Conservation (phyloP, 495 filamentous ascomycete species). For the Amniculicola lignicola region DNA sequence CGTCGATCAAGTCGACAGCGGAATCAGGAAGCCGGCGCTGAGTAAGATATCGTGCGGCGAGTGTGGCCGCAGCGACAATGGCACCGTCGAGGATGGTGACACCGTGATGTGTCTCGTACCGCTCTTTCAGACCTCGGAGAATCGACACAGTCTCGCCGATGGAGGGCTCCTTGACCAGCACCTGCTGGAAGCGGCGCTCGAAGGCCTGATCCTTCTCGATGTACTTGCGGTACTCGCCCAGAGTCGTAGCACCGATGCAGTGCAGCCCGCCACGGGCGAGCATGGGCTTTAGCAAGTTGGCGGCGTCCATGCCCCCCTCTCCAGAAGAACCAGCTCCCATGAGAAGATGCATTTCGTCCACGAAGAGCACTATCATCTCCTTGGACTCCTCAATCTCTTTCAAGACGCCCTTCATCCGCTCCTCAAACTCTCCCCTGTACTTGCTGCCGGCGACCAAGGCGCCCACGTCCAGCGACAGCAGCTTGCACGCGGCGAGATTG, state of each 20-base stretch:
- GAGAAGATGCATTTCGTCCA: slow-evolving; percentile 96
- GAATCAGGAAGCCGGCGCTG: slow-evolving; percentile 89
- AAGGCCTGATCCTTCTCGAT: slow-evolving; percentile 98
- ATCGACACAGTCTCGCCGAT: slow-evolving; percentile 93
- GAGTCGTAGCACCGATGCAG: slow-evolving; percentile 94
- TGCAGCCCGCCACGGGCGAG: slow-evolving; percentile 92
- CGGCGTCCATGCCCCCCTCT: slow-evolving; percentile 97
- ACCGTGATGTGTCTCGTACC: slow-evolving; percentile 96
- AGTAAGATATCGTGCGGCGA: slow-evolving; percentile 89
- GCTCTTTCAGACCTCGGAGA: slow-evolving; percentile 92
- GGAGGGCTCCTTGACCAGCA: slow-evolving; percentile 87
- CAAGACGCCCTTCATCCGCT: slow-evolving; percentile 96
- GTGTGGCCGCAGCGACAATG: slow-evolving; percentile 82
- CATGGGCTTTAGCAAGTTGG: slow-evolving; percentile 96
- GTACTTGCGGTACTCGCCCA: slow-evolving; percentile 95
- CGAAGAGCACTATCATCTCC: slow-evolving; percentile 94
- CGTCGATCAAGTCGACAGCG: slow-evolving; percentile 92
- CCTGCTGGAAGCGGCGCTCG: slow-evolving; percentile 97
- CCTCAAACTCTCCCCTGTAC: slow-evolving; percentile 96
- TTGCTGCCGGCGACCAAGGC: slow-evolving; percentile 95
- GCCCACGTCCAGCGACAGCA: slow-evolving; percentile 92
- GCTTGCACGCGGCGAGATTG: slow-evolving; percentile 87
- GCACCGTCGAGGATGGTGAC: slow-evolving; percentile 92
- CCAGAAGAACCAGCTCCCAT: slow-evolving; percentile 94
- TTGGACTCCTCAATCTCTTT: slow-evolving; percentile 97